These are phyloP conservation scores for Hypholoma sublateritium DNA, from an alignment of 768 basidiomycete species.

Conservation along the genomic window DNA sequence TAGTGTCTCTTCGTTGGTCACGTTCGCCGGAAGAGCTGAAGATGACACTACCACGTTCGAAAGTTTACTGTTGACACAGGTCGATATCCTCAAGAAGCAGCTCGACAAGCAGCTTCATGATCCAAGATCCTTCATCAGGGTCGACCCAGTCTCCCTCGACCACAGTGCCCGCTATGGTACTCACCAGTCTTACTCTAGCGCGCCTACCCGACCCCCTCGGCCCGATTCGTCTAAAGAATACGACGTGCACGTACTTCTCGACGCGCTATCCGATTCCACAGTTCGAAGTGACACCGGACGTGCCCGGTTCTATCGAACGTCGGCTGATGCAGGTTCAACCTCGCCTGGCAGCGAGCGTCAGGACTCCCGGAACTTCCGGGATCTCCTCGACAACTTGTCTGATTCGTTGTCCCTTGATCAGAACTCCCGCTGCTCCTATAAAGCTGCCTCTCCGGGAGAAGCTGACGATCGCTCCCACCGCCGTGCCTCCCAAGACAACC, in stretches of 20 bases:
- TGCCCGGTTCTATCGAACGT: not conserved
- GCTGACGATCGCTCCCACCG: not conserved
- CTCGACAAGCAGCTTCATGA: conserved; percentile 46
- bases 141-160: not conserved
- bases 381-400: conserved; percentile 1
- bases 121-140: not conserved
- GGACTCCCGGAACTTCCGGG: not conserved
- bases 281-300: not conserved
- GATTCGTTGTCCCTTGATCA: not conserved
- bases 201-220: not conserved
- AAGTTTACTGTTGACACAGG: conserved; percentile 51
- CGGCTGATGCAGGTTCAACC: not conserved
- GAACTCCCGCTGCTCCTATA: not conserved
- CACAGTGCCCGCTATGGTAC: not conserved
- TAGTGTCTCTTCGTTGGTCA: conserved; percentile 76
- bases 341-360: not conserved
- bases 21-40: conserved; percentile 48
- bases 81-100: conserved; percentile 63
- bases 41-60: conserved; percentile 53
- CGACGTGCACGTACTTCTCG: conserved; percentile 19
- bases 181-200: not conserved
- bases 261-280: conserved; percentile 15
- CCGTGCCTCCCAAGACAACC: not conserved
- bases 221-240: conserved; percentile 2
- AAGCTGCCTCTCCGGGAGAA: not conserved